Percentiles rank a stretch among this genome's conserved stretches.
These are phyloP conservation scores for Ophiosphaerella narmari DNA, from an alignment of 2,329 filamentous ascomycete species.

Conservation along the genomic window DNA sequence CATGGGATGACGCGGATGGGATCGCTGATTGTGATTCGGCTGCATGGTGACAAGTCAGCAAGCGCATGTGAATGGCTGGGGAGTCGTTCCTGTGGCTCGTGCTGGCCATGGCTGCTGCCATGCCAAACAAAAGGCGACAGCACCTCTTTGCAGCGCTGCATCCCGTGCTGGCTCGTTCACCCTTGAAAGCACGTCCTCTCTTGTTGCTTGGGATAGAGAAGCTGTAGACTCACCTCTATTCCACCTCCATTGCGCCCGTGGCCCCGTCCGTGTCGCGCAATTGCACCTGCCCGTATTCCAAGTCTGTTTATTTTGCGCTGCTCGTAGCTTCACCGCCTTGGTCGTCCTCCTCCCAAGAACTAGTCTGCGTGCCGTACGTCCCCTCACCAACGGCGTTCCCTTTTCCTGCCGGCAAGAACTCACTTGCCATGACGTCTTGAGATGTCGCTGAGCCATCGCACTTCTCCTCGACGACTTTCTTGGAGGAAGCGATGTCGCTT, in stretches of 20 bases:
- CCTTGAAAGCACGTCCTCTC: slow-evolving; percentile 11
- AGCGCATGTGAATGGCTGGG: slow-evolving; percentile 12
- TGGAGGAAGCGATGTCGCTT: slow-evolving; percentile 45
- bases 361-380: slow-evolving; percentile 18
- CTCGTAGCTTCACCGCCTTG: slow-evolving; percentile 8
- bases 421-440: slow-evolving; percentile 36
- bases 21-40: slow-evolving; percentile 15
- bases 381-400: slow-evolving; percentile 24
- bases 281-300: slow-evolving; percentile 1
- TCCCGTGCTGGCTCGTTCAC: slow-evolving; percentile 6
- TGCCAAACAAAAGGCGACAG: slow-evolving; percentile 10
- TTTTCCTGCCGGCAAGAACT: slow-evolving; percentile 11
- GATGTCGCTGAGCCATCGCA: slow-evolving; percentile 29
- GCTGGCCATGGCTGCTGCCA: slow-evolving; percentile 15
- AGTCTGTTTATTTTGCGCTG: not conserved
- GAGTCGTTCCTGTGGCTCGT: slow-evolving; percentile 18
- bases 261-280: slow-evolving; percentile 2
- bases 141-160: not conserved
- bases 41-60: slow-evolving; percentile 18
- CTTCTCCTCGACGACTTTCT: slow-evolving; percentile 29
- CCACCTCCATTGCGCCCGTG: slow-evolving; percentile 1
- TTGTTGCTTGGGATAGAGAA: slow-evolving; percentile 7
- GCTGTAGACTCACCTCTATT: slow-evolving; percentile 10
- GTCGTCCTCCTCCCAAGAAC: slow-evolving; percentile 1
- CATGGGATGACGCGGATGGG: not conserved